Conservation (phyloP, 371 early-diverging fungal species). For the Chytridium lagenaria region DNA sequence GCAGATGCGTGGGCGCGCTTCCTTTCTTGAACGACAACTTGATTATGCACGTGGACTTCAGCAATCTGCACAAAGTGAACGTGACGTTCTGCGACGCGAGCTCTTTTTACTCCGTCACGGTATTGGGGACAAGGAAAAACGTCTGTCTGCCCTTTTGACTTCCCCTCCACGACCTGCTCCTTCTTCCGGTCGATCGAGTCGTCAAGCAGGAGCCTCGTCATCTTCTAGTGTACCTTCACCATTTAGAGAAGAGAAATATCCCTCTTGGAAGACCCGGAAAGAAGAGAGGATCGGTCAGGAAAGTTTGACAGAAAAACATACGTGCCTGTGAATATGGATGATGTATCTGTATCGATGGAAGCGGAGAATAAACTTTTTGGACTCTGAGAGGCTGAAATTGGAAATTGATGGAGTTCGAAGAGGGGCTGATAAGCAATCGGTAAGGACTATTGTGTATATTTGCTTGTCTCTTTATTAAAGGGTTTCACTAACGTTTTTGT, state of each 20-base stretch:
- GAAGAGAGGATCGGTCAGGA: too few species aligned
- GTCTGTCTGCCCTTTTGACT: not conserved
- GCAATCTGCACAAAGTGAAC: conserved; percentile 30
- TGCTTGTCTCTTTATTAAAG: not conserved
- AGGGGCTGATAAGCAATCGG: conserved; percentile 13
- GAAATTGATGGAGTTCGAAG: conserved; percentile 8
- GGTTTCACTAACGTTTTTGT: not conserved
- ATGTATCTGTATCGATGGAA: not conserved
- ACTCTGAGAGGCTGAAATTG: conserved; percentile 12
- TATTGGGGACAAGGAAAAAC: not conserved
- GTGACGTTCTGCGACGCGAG: conserved; percentile 39
- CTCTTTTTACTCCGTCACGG: conserved; percentile 23
- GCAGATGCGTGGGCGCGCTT: conserved; percentile 27
- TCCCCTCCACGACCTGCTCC: not conserved
- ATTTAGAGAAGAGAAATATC: too few species aligned
- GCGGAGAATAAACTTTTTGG: conserved; percentile 31
- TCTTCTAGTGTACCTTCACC: too few species aligned
- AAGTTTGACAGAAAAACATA: too few species aligned
- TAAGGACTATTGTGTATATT: not conserved
- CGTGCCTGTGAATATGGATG: too few species aligned
- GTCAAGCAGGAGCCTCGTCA: not conserved
- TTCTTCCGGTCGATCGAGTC: not conserved
- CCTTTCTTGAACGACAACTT: conserved; percentile 42
- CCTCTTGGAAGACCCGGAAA: too few species aligned
- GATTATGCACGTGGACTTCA: conserved; percentile 34